Percentiles rank a stretch among this genome's conserved stretches.
phyloP scores from a whole-genome alignment of 768 basidiomycete genomes.

The Lentinula aciculospora region DNA sequence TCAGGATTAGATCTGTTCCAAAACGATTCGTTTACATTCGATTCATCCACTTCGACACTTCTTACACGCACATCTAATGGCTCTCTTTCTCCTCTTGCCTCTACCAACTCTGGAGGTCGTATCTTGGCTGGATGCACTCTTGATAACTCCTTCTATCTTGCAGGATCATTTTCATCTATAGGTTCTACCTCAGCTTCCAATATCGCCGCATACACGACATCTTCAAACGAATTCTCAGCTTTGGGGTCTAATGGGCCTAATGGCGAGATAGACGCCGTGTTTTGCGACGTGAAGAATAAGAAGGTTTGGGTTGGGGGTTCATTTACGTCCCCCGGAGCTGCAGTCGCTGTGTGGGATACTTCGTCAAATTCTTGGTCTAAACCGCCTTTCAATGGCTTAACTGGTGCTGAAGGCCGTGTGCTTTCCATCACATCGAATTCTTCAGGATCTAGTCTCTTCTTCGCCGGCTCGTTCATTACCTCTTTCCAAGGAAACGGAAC shows the following conservation, averaged over 20 bases:
- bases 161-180: conserved; percentile 78
- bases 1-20: conserved; percentile 78
- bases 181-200: conserved; percentile 56
- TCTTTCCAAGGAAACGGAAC: conserved; percentile 53
- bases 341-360: conserved; percentile 69
- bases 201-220: conserved; percentile 68
- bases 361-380: conserved; percentile 64
- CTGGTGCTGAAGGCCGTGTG: conserved; percentile 65
- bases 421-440: conserved; percentile 71
- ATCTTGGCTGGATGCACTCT: conserved; percentile 73
- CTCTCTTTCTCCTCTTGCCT: conserved; percentile 61
- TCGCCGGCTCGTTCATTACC: conserved; percentile 84
- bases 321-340: conserved; percentile 62
- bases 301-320: conserved; percentile 77
- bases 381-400: conserved; percentile 77
- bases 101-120: conserved; percentile 74
- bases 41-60: conserved; percentile 68
- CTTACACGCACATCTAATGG: conserved; percentile 63
- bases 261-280: conserved; percentile 66
- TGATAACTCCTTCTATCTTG: conserved; percentile 67
- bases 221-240: conserved; percentile 50
- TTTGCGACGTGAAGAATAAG: conserved; percentile 62
- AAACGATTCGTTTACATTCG: conserved; percentile 50
- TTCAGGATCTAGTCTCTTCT: conserved; percentile 71
- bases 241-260: conserved; percentile 69